Evolutionary conservation across 352 stramenopile genomes (phyloP).

Genomic region (Phytophthora pinifolia): DNA sequence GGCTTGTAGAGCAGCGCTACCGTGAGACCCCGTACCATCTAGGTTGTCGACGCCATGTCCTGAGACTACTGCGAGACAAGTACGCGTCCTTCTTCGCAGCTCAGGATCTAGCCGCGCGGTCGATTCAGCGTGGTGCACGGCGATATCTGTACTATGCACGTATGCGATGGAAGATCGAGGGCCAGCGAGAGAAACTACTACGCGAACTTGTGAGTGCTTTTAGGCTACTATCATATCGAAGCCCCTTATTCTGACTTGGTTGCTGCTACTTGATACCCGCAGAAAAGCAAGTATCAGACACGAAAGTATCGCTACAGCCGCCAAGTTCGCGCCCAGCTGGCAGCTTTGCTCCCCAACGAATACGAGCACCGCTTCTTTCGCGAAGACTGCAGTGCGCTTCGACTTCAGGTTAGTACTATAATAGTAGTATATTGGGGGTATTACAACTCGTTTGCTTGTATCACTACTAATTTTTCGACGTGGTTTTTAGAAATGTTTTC

Average conservation of each 20-base stretch:
- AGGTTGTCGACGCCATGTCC: conserved; percentile 35
- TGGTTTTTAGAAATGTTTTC: conserved; percentile 40
- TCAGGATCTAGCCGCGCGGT: conserved; percentile 52
- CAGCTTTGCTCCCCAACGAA: conserved; percentile 40
- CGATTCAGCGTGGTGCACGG: conserved; percentile 42
- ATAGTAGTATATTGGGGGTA: too few relatives aligned
- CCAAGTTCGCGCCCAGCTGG: conserved; percentile 48
- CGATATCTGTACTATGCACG: conserved; percentile 50
- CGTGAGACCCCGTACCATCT: conserved; percentile 42
- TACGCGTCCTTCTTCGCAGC: conserved; percentile 60
- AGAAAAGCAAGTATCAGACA: conserved; percentile 55
- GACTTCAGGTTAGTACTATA: conserved; percentile 32
- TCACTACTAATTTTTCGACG: background rate
- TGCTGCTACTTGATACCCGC: background rate
- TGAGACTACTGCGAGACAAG: conserved; percentile 35
- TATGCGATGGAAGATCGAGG: conserved; percentile 40
- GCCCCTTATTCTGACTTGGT: background rate
- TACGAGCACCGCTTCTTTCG: conserved; percentile 44
- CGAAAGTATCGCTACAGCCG: conserved; percentile 74
- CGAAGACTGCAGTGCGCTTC: conserved; percentile 38
- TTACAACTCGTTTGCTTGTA: too few relatives aligned
- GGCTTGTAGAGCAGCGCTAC: conserved; percentile 32
- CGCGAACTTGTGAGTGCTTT: conserved; percentile 40
- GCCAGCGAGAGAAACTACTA: conserved; percentile 34
- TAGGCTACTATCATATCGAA: too few relatives aligned